phyloP scores from a whole-genome alignment of 805 yeast genomes.

The Candida insectorum region DNA sequence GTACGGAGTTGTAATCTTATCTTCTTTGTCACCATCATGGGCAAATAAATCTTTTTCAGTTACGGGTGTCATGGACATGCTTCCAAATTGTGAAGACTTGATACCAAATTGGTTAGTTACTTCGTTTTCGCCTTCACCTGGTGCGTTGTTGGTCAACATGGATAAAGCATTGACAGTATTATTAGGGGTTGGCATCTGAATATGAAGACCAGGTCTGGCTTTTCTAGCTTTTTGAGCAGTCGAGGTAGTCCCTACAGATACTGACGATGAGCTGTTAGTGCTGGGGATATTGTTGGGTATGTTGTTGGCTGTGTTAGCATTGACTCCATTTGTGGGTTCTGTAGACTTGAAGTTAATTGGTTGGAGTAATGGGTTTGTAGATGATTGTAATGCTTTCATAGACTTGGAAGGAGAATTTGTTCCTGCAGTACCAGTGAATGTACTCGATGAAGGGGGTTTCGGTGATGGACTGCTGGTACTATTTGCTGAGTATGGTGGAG shows the following conservation, averaged over 20 bases:
- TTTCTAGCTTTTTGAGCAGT: constrained; percentile 9
- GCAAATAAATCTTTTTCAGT: constrained; percentile 48
- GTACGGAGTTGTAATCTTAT: constrained; percentile 8
- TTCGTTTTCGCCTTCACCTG: constrained; percentile 18
- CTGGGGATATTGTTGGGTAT: not conserved
- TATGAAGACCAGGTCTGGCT: constrained; percentile 40
- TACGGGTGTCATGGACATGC: constrained; percentile 78
- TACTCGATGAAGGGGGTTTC: constrained; percentile 21
- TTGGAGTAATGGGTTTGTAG: constrained; percentile 47
- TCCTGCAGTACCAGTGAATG: constrained; percentile 13
- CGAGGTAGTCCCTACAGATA: not conserved
- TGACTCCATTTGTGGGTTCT: constrained; percentile 3
- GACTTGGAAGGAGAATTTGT: constrained; percentile 38
- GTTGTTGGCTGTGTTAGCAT: not conserved
- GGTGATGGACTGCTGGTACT: constrained; percentile 34
- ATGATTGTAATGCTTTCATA: constrained; percentile 50
- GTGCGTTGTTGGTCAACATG: constrained; percentile 31
- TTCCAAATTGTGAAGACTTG: constrained; percentile 48
- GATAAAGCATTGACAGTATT: constrained; percentile 30
- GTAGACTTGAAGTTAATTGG: constrained; percentile 48
- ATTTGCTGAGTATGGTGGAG: constrained; percentile 40
- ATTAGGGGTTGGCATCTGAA: constrained; percentile 77
- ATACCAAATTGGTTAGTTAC: constrained; percentile 67
- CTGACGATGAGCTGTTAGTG: not conserved
- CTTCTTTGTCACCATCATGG: constrained; percentile 9